phyloP scores from a whole-genome alignment of 768 basidiomycete genomes.

The Thelephora aurantiotincta region DNA sequence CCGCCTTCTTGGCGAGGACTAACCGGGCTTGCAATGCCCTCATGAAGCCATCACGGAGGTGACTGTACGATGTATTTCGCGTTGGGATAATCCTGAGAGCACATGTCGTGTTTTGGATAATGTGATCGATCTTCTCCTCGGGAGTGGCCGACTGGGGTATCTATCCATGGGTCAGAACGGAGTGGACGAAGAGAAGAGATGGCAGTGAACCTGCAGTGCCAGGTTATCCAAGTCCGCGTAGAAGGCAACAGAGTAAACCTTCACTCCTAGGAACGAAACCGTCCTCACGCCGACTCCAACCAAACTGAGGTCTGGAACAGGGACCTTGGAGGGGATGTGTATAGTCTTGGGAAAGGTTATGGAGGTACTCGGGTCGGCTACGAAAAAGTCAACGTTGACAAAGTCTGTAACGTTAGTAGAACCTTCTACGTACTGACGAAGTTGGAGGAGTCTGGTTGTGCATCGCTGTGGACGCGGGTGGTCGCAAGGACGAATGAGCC shows the following conservation, averaged over 20 bases:
- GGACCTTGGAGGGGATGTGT: conserved; percentile 45
- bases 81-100: conserved; percentile 74
- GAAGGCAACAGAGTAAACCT: conserved; percentile 84
- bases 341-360: conserved; percentile 61
- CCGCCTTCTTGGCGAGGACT: conserved; percentile 33
- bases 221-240: conserved; percentile 73
- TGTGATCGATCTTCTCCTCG: conserved; percentile 58
- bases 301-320: conserved; percentile 49
- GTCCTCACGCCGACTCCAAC: conserved; percentile 79
- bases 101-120: conserved; percentile 55
- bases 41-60: conserved; percentile 75
- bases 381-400: not conserved
- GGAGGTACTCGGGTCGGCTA: conserved; percentile 64
- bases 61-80: conserved; percentile 60
- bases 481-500: conserved; percentile 20
- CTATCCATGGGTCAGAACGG: conserved; percentile 17
- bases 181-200: not conserved
- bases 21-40: conserved; percentile 56
- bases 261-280: conserved; percentile 77
- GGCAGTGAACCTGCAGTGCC: conserved; percentile 31
- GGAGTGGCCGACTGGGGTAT: conserved; percentile 39
- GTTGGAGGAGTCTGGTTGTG: not conserved
- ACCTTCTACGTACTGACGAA: conserved; percentile 7
- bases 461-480: conserved; percentile 33
- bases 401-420: not conserved